phyloP scores from a whole-genome alignment of 2,329 filamentous ascomycete genomes.

The Fusarium sp. region DNA sequence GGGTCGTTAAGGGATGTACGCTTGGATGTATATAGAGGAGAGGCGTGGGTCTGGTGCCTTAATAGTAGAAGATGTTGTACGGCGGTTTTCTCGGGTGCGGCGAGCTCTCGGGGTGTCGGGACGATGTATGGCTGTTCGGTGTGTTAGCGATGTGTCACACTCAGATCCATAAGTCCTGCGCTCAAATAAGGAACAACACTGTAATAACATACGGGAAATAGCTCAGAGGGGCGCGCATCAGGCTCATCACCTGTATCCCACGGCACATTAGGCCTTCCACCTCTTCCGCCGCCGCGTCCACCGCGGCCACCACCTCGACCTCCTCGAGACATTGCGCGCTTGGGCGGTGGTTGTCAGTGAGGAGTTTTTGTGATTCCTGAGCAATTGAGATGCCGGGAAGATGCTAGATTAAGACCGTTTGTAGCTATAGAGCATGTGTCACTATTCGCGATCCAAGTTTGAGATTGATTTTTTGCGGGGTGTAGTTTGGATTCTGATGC shows the following conservation, averaged over 20 bases:
- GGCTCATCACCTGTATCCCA: slow-evolving; percentile 67
- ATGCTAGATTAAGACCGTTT: background rate
- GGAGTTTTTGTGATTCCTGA: no score
- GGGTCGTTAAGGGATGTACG: slow-evolving; percentile 58
- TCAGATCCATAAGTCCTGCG: background rate
- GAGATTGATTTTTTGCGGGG: slow-evolving; percentile 44
- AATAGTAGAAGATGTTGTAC: slow-evolving; percentile 66
- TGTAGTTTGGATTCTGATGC: slow-evolving; percentile 28
- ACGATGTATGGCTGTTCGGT: slow-evolving; percentile 61
- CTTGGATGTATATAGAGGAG: slow-evolving; percentile 67
- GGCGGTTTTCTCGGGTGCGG: slow-evolving; percentile 58
- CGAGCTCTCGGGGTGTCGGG: slow-evolving; percentile 58
- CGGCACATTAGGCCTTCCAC: slow-evolving; percentile 60
- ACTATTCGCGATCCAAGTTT: slow-evolving; percentile 27
- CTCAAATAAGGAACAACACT: background rate
- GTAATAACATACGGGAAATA: slow-evolving; percentile 63
- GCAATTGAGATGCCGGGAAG: no score
- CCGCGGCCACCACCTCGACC: slow-evolving; percentile 65
- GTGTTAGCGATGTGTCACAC: slow-evolving; percentile 23
- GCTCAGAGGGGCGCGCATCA: slow-evolving; percentile 68
- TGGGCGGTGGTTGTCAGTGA: background rate
- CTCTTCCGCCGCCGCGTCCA: slow-evolving; percentile 60
- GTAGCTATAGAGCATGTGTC: background rate
- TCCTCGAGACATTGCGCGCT: slow-evolving; percentile 61
- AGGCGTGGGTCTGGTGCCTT: slow-evolving; percentile 66